Evolutionary conservation across 176 grass and related monocot genomes (phyloP), one percentile per base, ranked within the genome.

Genomic region (Phoenix roebelenii): DNA sequence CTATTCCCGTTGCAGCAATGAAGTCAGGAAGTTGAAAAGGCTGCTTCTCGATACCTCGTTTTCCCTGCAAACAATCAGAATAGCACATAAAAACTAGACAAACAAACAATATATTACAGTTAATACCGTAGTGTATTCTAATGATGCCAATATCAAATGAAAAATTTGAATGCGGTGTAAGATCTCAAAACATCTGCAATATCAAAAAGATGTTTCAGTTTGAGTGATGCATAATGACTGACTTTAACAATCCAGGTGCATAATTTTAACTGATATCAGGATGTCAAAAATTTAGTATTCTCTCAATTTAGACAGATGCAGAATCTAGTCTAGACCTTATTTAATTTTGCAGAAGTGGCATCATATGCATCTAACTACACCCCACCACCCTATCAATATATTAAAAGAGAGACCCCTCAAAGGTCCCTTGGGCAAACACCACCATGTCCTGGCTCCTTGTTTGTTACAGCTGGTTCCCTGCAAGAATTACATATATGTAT

Each of bases 1-100:
- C 92, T 69, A 97, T 97, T 72, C 92, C 92, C 67, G 92, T 97
- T 60, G 92, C 92, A 50, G 92, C 92, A 78, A 97, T 97, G 54
- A 97, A 97, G 48, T 97, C 92, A 61, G 92, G 92, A 66, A 97
- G 83, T 48, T 97, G 87, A 70, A 97, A 97, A 15, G 87, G 92
- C 18, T 90, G 87, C 50, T 97, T 97, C 75, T 91, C 92, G n/a
- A 97, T 97, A 73, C 92, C 92, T 80, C 87, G 75, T 51, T 91
- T 97, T 3, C 92, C 93, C 87, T 97, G 75, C 60, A 83, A 95
- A 54, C 72, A 66, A 70, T 4, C 72, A 62, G 17, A 70, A 50
- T 3, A 14, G 22, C 12, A 58, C 79, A 63, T 87, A 60, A 87
- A 75, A 58, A 55, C 50, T 23, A 63, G 23, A 18, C 0, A 20